These are phyloP conservation scores for Funneliformis mosseae DNA, from an alignment of 192 early-diverging fungal species.

Conservation along the genomic window DNA sequence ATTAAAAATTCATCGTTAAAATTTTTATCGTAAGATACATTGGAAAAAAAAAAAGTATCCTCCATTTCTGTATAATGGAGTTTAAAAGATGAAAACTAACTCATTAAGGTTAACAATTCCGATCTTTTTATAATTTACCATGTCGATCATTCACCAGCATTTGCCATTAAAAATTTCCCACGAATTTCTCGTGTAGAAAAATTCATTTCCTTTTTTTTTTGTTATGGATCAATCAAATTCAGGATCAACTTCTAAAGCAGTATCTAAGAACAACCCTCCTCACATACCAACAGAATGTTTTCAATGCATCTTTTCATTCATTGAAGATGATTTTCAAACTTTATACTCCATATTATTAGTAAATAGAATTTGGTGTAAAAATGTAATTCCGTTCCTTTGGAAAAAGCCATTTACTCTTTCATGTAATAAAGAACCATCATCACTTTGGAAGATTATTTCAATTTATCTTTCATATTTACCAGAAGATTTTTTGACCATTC, in stretches of 20 bases:
- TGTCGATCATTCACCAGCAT: too few relatives aligned
- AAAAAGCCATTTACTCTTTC: conserved; percentile 21
- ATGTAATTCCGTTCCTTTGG: conserved; percentile 17
- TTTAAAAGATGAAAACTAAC: too few relatives aligned
- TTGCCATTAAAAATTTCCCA: too few relatives aligned
- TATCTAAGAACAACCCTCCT: background rate
- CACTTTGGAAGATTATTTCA: conserved; percentile 12
- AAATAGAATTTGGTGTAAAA: conserved; percentile 19
- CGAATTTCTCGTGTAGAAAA: background rate
- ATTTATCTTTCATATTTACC: conserved; percentile 7
- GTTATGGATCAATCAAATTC: background rate
- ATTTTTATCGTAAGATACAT: too few relatives aligned
- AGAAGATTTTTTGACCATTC: background rate
- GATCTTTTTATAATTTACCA: too few relatives aligned
- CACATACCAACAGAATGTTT: conserved; percentile 24
- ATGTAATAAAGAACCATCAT: background rate
- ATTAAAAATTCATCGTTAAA: too few relatives aligned
- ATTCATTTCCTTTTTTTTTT: background rate
- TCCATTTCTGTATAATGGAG: too few relatives aligned
- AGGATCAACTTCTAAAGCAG: background rate
- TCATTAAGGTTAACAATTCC: too few relatives aligned
- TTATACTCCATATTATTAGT: conserved; percentile 13
- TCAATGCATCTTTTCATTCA: conserved; percentile 12
- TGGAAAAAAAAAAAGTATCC: too few relatives aligned
- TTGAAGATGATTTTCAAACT: conserved; percentile 14